Evolutionary conservation across 2,329 filamentous ascomycete species (phyloP), one percentile per base, ranked within the genome.

Genomic region (Fusarium equiseti): DNA sequence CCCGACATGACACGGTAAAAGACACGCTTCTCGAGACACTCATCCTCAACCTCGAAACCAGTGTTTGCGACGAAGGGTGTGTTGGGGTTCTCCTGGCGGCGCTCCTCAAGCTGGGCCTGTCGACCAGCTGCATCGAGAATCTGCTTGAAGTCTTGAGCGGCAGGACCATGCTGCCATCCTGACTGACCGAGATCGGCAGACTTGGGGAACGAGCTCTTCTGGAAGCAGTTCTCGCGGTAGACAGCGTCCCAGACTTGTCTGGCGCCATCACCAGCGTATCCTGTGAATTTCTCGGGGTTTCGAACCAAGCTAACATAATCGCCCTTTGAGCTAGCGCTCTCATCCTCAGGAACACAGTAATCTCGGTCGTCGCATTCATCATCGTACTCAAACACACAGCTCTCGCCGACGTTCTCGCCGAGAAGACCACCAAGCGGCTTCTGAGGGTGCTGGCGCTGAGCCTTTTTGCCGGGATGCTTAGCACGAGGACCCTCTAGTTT

Each of bases 21-120:
- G 40, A 98, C 96, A n/a, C 96, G 92, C 86, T 99, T 98, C 84
- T 99, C 96, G 26, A 99, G 83, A 77, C 96, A 99, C 77, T 97
- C 93, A 73, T 98, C 95, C 73, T 97, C 94, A 50, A 90, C 86
- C 71, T 96, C 92, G 52, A 95, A 84, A 1, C 88, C 87, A 10
- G 88, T 89, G 74, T 88, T 87, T 52, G 89, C 86, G 50, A 90
- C 86, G 51, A 90, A 89, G 1, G 87, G 86, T 5, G 85, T 85
- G 63, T 88, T 85, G 29, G 87, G 85, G 43, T 83, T 76, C 27
- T 76, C 67, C 35, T 77, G 73, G 7, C 80, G 80, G 52, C 80
- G 76, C 59, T 91, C 85, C 75, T 89, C 86, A 45, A 92, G 85
- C 66, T 87, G 84, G 56, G 89, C 86, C 73, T 91, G 88, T 45